Conservation (phyloP, 2,329 filamentous ascomycete genomes). For the Apiospora rasikravindrae region DNA sequence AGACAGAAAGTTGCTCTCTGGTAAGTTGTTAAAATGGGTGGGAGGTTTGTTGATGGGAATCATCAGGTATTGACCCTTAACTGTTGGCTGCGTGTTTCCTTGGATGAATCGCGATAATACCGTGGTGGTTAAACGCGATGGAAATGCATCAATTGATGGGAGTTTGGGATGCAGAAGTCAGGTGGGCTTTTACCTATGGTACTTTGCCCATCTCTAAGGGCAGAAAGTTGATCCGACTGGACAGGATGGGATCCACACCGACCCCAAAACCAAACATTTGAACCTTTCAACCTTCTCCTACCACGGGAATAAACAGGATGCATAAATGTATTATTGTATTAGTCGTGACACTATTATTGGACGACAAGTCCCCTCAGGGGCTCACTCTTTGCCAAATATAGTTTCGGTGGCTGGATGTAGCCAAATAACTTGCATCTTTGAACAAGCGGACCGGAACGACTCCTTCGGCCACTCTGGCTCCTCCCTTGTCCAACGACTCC, state of each 20-base stretch:
- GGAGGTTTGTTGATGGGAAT: background rate
- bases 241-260: background rate
- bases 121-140: background rate
- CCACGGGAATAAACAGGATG: background rate
- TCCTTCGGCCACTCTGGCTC: background rate
- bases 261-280: no score
- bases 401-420: slow-evolving; percentile 34
- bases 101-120: background rate
- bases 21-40: background rate
- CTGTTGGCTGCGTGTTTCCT: background rate
- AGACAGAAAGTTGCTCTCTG: background rate
- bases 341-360: no score
- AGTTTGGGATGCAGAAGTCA: background rate
- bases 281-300: no score
- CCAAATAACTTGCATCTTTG: slow-evolving; percentile 22
- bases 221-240: slow-evolving; percentile 3
- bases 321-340: background rate
- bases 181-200: no score
- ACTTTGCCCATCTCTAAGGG: background rate
- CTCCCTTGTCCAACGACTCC: background rate
- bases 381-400: no score
- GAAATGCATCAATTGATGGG: background rate
- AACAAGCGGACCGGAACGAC: background rate
- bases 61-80: background rate
- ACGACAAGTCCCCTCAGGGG: no score